Evolutionary conservation across 192 early-diverging fungal species (phyloP).

Genomic region (Rhizoclosmatium sp.): DNA sequence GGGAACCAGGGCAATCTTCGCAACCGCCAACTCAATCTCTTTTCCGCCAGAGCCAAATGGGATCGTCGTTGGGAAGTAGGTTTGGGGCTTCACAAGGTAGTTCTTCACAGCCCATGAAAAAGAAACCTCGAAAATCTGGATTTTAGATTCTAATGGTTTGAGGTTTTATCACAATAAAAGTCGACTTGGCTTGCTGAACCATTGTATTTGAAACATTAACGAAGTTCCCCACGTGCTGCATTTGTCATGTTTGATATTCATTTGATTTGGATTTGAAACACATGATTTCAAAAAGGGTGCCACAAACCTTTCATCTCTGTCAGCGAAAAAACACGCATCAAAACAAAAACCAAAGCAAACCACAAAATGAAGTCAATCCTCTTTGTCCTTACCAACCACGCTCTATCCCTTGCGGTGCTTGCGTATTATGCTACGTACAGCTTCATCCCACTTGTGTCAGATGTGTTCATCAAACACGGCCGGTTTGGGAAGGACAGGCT

Average conservation of each 20-base stretch:
- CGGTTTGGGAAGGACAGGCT: constrained; percentile 82
- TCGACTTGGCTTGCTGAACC: background rate
- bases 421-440: constrained; percentile 78
- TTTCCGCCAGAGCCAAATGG: too few species aligned
- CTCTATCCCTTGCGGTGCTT: constrained; percentile 65
- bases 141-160: background rate
- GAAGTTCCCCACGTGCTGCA: background rate
- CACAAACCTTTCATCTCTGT: background rate
- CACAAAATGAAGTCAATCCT: constrained; percentile 38
- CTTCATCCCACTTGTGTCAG: constrained; percentile 68
- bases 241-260: background rate
- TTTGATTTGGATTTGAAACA: background rate
- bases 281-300: background rate
- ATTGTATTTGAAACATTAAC: background rate
- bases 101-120: background rate
- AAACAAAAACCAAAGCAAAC: constrained; percentile 9
- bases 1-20: too few species aligned
- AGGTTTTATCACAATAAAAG: background rate
- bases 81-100: background rate
- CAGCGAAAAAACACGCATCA: background rate
- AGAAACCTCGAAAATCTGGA: constrained; percentile 3
- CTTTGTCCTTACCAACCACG: constrained; percentile 47
- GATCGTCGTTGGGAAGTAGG: background rate
- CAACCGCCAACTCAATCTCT: too few species aligned
- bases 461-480: constrained; percentile 79